Conservation (phyloP, 2,329 filamentous ascomycete species). For the Xylariales sp. region DNA sequence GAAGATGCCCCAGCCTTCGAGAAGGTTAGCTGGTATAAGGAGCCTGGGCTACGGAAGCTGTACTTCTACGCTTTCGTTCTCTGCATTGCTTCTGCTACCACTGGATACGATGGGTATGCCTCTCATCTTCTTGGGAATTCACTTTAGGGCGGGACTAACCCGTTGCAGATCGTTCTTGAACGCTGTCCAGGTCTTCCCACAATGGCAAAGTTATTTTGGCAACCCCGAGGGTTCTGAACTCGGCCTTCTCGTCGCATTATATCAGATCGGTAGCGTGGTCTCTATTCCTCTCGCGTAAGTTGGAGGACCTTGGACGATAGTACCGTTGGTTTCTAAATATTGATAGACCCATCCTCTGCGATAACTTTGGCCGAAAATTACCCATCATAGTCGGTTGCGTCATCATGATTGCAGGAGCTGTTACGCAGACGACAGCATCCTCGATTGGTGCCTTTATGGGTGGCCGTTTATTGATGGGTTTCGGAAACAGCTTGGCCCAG, state of each 20-base stretch:
- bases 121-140: neutral
- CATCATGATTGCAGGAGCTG: slow-evolving; percentile 64
- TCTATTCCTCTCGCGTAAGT: slow-evolving; percentile 67
- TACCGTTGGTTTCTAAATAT: slow-evolving; percentile 21
- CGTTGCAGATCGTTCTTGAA: slow-evolving; percentile 58
- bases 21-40: slow-evolving; percentile 63
- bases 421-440: slow-evolving; percentile 65
- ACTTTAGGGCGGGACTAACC: slow-evolving; percentile 25
- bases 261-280: slow-evolving; percentile 68
- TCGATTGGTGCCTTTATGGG: slow-evolving; percentile 61
- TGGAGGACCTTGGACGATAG: neutral
- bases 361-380: slow-evolving; percentile 59
- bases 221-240: slow-evolving; percentile 57
- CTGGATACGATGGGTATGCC: slow-evolving; percentile 64
- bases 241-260: slow-evolving; percentile 68
- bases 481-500: slow-evolving; percentile 65
- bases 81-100: slow-evolving; percentile 66
- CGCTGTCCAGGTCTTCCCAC: slow-evolving; percentile 56
- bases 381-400: slow-evolving; percentile 63
- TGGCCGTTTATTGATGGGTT: slow-evolving; percentile 68
- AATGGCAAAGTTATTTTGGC: slow-evolving; percentile 61
- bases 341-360: slow-evolving; percentile 61
- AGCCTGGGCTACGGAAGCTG: slow-evolving; percentile 66
- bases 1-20: slow-evolving; percentile 63
- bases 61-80: slow-evolving; percentile 65